Base-by-base conservation (phyloP, 306 rosid genomes). In the Dryas alaskensis region DNA sequence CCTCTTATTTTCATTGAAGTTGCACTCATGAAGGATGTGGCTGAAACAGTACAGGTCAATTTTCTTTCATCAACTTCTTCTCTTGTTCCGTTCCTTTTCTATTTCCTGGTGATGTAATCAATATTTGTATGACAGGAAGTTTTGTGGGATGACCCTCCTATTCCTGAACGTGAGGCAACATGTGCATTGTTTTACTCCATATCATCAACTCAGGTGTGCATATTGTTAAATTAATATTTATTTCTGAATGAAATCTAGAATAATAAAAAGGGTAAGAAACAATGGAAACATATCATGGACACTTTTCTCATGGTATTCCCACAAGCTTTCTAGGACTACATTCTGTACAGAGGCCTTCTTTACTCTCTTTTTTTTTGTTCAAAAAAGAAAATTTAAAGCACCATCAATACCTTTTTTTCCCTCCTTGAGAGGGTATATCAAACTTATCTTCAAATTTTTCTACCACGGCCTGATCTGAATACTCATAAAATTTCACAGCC, bases 181-280 rank as follows among this genome's bases (percentile, higher is more conserved):
- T 85, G 98, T 80, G 98, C 98, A 65, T 73, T 93, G 84, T 93
- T 93, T 75, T 93, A 93, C 84, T 93, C 98, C 61, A 93, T 93
- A 83, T 93, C 98, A 58, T 88, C 98, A 78, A 91, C 98, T 76
- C 97, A 93, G 98, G 98, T 91, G 73, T 78, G 84, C 58, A 67
- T 62, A 13, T 74, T 54, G 50, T 75, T 46, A 47, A n/a, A 25
- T 3, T 51, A 43, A 22, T 22, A 51, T 17, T 63, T 10, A 48
- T 37, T 59, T 54, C 7, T 52, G 17, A 27, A 67, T 47, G 39
- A 52, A 78, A 65, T 60, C 37, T 31, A 31, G 37, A 31, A 31
- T 31, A 31, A 31, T 31, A 31, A 31, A 31, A 31, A 31, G 37
- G 37, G 37, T 31, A 31, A 57, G 17, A 13, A 77, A 57, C 57